A percentile compares a stretch with the other conserved stretches of the same genome.
Evolutionary conservation across 371 early-diverging fungal species (phyloP).

Genomic region (Synchytrium microbalum): DNA sequence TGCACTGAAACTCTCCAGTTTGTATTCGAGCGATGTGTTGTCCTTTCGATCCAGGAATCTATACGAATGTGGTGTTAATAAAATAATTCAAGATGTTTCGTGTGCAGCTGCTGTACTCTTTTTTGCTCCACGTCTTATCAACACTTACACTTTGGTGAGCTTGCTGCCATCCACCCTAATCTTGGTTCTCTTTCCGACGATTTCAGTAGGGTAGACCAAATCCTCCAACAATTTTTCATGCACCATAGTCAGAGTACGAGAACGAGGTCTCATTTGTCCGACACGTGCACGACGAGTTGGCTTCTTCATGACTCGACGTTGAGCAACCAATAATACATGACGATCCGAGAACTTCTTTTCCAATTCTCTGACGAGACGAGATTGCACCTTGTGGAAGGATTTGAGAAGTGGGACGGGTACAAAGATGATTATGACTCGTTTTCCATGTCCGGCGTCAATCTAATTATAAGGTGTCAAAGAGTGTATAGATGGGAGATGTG

Average conservation of each 20-base stretch:
- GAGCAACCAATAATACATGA: constrained; percentile 92
- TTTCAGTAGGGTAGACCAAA: constrained; percentile 95
- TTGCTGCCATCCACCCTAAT: constrained; percentile 90
- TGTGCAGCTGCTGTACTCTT: neutral
- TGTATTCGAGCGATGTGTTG: constrained; percentile 91
- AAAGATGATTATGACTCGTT: constrained; percentile 93
- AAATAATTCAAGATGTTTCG: constrained; percentile 5
- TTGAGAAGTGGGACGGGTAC: constrained; percentile 90
- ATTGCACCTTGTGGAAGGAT: constrained; percentile 91
- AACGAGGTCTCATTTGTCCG: constrained; percentile 88
- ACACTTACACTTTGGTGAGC: constrained; percentile 87
- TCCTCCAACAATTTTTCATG: constrained; percentile 95
- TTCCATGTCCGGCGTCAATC: constrained; percentile 87
- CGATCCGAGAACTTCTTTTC: constrained; percentile 99
- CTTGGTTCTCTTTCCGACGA: constrained; percentile 94
- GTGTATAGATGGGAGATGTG: neutral
- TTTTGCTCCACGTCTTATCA: no score
- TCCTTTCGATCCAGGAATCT: constrained; percentile 94
- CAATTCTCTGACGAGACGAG: constrained; percentile 91
- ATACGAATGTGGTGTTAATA: constrained; percentile 8
- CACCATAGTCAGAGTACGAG: constrained; percentile 92
- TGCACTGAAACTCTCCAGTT: constrained; percentile 92
- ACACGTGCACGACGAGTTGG: constrained; percentile 79
- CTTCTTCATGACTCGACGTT: constrained; percentile 91
- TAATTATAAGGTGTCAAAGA: constrained; percentile 19